Evolutionary conservation across 805 yeast genomes (phyloP).

Genomic region (Teunomyces stri): DNA sequence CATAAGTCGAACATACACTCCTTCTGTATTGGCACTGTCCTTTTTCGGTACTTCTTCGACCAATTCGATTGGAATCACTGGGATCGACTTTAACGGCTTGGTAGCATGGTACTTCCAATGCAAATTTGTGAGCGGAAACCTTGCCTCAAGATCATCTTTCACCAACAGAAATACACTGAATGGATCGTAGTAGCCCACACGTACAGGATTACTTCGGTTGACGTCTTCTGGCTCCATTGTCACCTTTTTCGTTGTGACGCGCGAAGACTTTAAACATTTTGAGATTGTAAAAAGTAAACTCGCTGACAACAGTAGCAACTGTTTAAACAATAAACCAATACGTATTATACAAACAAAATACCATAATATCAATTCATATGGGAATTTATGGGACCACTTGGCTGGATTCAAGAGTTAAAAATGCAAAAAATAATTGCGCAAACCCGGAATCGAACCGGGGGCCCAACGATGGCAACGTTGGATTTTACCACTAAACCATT

Average conservation of each 20-base stretch:
- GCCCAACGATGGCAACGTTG: constrained; percentile 6
- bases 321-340: no score
- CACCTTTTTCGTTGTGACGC: not conserved
- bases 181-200: constrained; percentile 73
- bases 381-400: no score
- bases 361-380: no score
- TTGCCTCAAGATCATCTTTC: constrained; percentile 39
- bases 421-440: not conserved
- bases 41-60: constrained; percentile 55
- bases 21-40: constrained; percentile 11
- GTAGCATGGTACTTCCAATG: constrained; percentile 60
- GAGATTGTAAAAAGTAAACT: not conserved
- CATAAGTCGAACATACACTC: constrained; percentile 60
- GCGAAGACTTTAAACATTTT: not conserved
- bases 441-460: constrained; percentile 6
- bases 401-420: no score
- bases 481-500: constrained; percentile 6
- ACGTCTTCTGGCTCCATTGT: constrained; percentile 9
- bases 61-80: constrained; percentile 51
- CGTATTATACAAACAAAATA: no score
- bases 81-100: constrained; percentile 62
- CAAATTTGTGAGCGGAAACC: constrained; percentile 59
- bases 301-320: not conserved
- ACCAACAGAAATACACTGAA: constrained; percentile 54
- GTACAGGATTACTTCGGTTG: constrained; percentile 19